phyloP scores from a whole-genome alignment of 345 rosid species.

The Syzygium aqueum region DNA sequence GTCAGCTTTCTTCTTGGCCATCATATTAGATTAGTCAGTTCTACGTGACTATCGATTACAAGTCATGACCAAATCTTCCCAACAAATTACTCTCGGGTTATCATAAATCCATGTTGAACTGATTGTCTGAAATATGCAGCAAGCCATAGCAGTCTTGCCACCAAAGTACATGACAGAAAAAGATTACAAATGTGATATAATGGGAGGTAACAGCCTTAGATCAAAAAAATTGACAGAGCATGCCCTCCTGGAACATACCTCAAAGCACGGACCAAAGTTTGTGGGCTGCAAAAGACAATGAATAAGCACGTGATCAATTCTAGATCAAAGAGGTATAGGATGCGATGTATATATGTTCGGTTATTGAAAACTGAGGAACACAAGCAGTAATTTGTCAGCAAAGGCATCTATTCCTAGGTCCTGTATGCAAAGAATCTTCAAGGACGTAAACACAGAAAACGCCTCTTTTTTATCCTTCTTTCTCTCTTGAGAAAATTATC shows the following conservation, averaged over 20 bases:
- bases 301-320: conserved; percentile 6
- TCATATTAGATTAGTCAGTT: not conserved
- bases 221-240: not conserved
- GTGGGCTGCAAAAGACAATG: conserved; percentile 66
- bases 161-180: not conserved
- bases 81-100: not conserved
- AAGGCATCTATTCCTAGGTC: not conserved
- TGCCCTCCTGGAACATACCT: conserved; percentile 41
- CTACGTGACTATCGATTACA: not conserved
- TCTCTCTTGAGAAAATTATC: not conserved
- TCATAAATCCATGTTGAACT: not conserved
- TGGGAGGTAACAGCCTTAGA: not conserved
- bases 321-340: not conserved
- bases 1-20: not conserved
- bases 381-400: not conserved
- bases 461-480: not conserved
- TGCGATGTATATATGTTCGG: not conserved
- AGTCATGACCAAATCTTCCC: not conserved
- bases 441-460: not conserved
- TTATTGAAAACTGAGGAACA: not conserved
- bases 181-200: not conserved
- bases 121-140: not conserved
- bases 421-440: not conserved
- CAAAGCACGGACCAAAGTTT: conserved; percentile 93
- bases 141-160: not conserved